These are phyloP conservation scores for Brassica balearica DNA, from an alignment of 441 rosid species.

Conservation along the genomic window DNA sequence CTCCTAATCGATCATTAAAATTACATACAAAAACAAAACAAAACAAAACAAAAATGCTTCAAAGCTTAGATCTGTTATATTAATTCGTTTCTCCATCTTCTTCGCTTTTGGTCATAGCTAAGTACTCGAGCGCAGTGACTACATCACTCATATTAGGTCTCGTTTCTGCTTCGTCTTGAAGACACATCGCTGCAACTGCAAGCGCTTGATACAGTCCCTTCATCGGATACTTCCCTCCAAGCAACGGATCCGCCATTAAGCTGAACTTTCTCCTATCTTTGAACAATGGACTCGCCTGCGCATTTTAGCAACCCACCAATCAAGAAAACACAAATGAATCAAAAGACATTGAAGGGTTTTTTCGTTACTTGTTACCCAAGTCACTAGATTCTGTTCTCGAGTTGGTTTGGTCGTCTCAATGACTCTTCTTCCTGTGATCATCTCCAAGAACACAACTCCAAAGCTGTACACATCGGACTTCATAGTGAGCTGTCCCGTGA, in stretches of 20 bases:
- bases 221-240: constrained; percentile 66
- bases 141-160: constrained; percentile 91
- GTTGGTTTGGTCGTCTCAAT: constrained; percentile 74
- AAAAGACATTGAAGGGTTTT: background rate
- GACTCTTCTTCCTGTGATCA: constrained; percentile 92
- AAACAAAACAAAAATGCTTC: background rate
- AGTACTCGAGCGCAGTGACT: constrained; percentile 85
- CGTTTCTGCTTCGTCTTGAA: constrained; percentile 83
- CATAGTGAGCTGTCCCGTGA: constrained; percentile 76
- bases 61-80: background rate
- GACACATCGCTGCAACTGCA: constrained; percentile 96
- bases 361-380: constrained; percentile 62
- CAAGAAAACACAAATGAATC: background rate
- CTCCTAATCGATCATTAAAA: constrained; percentile 25
- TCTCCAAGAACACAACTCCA: constrained; percentile 91
- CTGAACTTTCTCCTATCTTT: constrained; percentile 80
- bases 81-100: background rate
- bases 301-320: background rate
- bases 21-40: constrained; percentile 24
- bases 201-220: constrained; percentile 92
- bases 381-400: constrained; percentile 81
- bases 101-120: constrained; percentile 49
- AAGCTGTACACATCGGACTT: constrained; percentile 97
- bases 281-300: constrained; percentile 87
- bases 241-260: constrained; percentile 83